These are phyloP conservation scores for Candida railenensis DNA, from an alignment of 805 yeast genomes.

Conservation along the genomic window DNA sequence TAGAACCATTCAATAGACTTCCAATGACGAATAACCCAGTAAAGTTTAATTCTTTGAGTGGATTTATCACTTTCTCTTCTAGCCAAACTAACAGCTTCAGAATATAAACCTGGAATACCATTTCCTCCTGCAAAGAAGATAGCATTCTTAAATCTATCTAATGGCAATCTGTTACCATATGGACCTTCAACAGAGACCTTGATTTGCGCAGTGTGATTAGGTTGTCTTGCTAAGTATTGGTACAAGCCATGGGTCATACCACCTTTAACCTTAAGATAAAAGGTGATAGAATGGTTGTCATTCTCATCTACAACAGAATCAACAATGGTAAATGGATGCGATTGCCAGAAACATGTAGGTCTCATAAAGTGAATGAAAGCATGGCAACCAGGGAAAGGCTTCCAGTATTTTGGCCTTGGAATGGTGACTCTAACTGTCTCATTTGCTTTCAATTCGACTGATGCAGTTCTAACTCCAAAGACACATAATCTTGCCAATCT, in stretches of 20 bases:
- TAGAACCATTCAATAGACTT: constrained; percentile 29
- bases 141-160: constrained; percentile 25
- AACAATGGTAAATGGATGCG: constrained; percentile 45
- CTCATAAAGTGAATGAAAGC: constrained; percentile 40
- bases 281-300: constrained; percentile 38
- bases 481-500: constrained; percentile 30
- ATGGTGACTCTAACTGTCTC: constrained; percentile 49
- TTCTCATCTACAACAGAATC: constrained; percentile 9
- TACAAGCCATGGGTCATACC: constrained; percentile 38
- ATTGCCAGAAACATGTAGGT: constrained; percentile 43
- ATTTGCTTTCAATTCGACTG: constrained; percentile 37
- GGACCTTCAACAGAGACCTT: constrained; percentile 40
- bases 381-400: constrained; percentile 37
- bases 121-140: constrained; percentile 38
- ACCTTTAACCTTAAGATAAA: constrained; percentile 43
- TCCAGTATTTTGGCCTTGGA: constrained; percentile 48
- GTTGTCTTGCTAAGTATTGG: constrained; percentile 31
- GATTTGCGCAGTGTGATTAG: constrained; percentile 27
- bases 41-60: constrained; percentile 14
- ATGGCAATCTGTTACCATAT: constrained; percentile 32
- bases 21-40: constrained; percentile 31
- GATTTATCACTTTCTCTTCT: constrained; percentile 6
- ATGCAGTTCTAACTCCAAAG: constrained; percentile 40
- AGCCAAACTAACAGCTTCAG: constrained; percentile 28
- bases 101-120: constrained; percentile 41